Evolutionary conservation across 75 land plant genomes (phyloP), one percentile per base, ranked within the genome.

Genomic region (Larix kaempferi): DNA sequence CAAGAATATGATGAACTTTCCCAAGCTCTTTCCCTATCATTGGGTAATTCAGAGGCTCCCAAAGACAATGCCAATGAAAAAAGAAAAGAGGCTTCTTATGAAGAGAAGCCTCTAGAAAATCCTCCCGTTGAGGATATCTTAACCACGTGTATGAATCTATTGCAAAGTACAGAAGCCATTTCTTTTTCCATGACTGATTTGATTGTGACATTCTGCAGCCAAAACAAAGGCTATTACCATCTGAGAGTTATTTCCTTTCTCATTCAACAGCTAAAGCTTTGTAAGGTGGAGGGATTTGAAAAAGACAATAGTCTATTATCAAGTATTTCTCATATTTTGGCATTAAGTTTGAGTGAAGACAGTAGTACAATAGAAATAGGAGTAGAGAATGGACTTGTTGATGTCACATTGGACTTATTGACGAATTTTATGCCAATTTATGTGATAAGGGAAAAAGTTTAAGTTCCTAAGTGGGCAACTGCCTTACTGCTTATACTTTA

Each of bases 1-100:
- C 93, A 95, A 82, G 99, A 98, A 73, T 95, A 98, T 82, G 95
- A 93, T 88, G 96, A 98, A 80, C 83, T 98, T 61, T 95, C 98
- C 58, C 93, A 89, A 25, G 99, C 98, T 23, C 88, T 98, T 73
- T 98, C 99, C 26, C 65, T 98, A 54, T 98, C 99, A 73, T 80
- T 98, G 7, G 99, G 98, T 78, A 84, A 90, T 75, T 75, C 86
- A 8, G 91, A 90, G 29, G 49, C 89, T 60, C 57, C 84, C 29
- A 94, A 92, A 80, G 89, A 85, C 11, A 88, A 88, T 56, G 64
- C 67, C 49, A 57, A 2, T 74, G 89, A 80, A 29, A 89, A 86
- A 78, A 77, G 86, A 19, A 83, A 74, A 54, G 90, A 87, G 75
- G 74, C 72, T 71, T 23, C 76, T 26, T 44, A 73, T 12, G 94